Conservation (phyloP, 176 grass and related monocot genomes). For the Oryza punctata region DNA sequence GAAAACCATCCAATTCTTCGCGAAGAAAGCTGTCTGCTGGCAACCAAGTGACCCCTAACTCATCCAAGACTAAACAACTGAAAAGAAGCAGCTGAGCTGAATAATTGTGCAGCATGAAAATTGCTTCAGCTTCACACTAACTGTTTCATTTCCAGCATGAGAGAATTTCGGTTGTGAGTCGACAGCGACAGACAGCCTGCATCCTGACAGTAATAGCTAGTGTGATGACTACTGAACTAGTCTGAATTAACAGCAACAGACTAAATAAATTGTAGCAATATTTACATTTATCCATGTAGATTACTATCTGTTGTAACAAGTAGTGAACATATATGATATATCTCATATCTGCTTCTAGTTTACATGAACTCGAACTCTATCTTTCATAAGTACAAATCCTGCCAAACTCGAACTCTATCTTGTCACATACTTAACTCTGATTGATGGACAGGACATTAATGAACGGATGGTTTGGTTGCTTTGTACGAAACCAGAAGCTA, state of each 20-base stretch:
- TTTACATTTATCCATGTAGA: neutral
- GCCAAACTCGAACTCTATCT: neutral
- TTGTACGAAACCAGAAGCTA: neutral
- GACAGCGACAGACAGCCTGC: neutral
- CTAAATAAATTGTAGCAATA: neutral
- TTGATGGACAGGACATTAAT: neutral
- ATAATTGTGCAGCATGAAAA: neutral
- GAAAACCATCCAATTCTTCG: slow-evolving; percentile 7
- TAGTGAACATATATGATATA: neutral
- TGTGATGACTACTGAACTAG: neutral
- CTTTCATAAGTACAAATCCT: neutral
- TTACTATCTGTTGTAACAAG: neutral
- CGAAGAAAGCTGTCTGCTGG: slow-evolving; percentile 29
- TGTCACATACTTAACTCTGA: neutral
- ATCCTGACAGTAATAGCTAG: neutral
- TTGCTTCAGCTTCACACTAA: neutral
- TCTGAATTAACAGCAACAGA: neutral
- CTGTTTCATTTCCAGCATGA: neutral
- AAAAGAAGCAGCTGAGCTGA: slow-evolving; percentile 21
- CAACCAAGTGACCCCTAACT: slow-evolving; percentile 3
- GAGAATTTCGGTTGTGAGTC: neutral
- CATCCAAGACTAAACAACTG: slow-evolving; percentile 27
- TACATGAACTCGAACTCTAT: neutral
- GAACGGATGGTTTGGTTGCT: neutral
- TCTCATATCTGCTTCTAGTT: neutral